Evolutionary conservation across 495 filamentous ascomycete genomes (phyloP), one percentile per base, ranked within the genome.

Genomic region (Aspergillus conjunctus): DNA sequence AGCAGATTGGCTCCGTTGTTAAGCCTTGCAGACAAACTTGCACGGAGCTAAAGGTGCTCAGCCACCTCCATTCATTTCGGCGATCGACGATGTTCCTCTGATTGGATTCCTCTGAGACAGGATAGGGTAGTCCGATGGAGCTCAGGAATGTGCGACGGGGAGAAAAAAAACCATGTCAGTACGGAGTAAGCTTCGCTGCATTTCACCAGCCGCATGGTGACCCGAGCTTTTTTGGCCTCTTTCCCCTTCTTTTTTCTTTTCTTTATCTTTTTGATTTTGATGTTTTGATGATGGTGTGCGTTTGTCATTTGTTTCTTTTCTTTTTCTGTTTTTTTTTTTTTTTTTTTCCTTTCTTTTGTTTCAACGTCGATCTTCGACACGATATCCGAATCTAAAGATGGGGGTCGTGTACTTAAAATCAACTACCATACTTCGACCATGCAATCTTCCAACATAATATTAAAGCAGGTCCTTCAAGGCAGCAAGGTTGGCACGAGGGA

Each of bases 61-160:
- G 59, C 59, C 59, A 62, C 59, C 59, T 62, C 59, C 59, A 62
- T 60, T 54, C 58, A 53, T 50, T 58, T 58, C 30, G 9, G 41
- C 32, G 11, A 49, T 37, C 37, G 10, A 26, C 39, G 0, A n/a
- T 21, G 33, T 59, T 34, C 54, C 33, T 49, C 48, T 57, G 54
- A 57, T 57, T 49, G 54, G 54, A 34, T 11, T 17, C 22, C 32
- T n/a, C n/a, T 34, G 26, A 32, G 49, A 51, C 21, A 51, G 49
- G 30, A 7, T 32, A 11, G 21, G 20, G n/a, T n/a, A n/a, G n/a
- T n/a, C n/a, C n/a, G 4, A 20, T 18, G 44, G 21, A 48, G 20
- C n/a, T 11, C 11, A 9, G n/a, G n/a, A n/a, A n/a, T n/a, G n/a
- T n/a, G n/a, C 5, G 37, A 41, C 15, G 11, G 11, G 12, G 37